Conservation (phyloP, 2,329 filamentous ascomycete genomes). For the Aureobasidium uvarum region DNA sequence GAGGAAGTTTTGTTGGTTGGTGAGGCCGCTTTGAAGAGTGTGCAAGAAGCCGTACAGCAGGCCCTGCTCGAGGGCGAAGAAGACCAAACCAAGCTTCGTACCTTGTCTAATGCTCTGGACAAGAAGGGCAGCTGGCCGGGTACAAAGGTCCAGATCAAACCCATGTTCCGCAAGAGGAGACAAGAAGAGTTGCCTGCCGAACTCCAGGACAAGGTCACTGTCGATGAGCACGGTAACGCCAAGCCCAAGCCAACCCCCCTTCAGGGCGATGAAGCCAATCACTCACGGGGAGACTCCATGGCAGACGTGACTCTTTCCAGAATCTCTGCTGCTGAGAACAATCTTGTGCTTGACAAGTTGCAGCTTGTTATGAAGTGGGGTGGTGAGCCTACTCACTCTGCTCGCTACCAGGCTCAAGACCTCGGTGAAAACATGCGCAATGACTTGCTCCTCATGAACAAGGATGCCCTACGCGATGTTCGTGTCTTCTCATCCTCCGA, state of each 20-base stretch:
- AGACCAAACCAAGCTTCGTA: slow-evolving; percentile 79
- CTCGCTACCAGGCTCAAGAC: slow-evolving; percentile 92
- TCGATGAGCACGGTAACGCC: slow-evolving; percentile 28
- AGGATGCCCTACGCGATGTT: slow-evolving; percentile 87
- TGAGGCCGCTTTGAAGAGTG: slow-evolving; percentile 82
- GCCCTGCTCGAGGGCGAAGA: slow-evolving; percentile 78
- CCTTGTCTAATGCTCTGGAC: slow-evolving; percentile 79
- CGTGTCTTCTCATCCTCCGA: slow-evolving; percentile 96
- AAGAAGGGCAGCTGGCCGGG: slow-evolving; percentile 94
- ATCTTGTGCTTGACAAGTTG: slow-evolving; percentile 88
- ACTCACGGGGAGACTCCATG: slow-evolving; percentile 75
- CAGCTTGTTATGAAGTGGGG: slow-evolving; percentile 99
- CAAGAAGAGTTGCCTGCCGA: slow-evolving; percentile 55
- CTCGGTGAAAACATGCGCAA: slow-evolving; percentile 95
- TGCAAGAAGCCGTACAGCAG: slow-evolving; percentile 79
- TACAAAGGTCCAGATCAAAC: slow-evolving; percentile 98
- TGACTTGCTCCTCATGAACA: slow-evolving; percentile 88
- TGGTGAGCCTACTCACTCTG: slow-evolving; percentile 95
- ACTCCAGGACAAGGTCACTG: slow-evolving; percentile 28
- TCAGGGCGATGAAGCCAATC: slow-evolving; percentile 36
- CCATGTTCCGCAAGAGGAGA: slow-evolving; percentile 92
- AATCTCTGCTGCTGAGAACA: slow-evolving; percentile 89
- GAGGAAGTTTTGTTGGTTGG: slow-evolving; percentile 95
- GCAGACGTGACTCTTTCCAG: slow-evolving; percentile 90
- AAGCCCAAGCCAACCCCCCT: slow-evolving; percentile 29